A percentile compares a stretch with the other conserved stretches of the same genome.
These are phyloP conservation scores for Clonostachys rosea DNA, from an alignment of 2,329 filamentous ascomycete genomes.

Conservation along the genomic window DNA sequence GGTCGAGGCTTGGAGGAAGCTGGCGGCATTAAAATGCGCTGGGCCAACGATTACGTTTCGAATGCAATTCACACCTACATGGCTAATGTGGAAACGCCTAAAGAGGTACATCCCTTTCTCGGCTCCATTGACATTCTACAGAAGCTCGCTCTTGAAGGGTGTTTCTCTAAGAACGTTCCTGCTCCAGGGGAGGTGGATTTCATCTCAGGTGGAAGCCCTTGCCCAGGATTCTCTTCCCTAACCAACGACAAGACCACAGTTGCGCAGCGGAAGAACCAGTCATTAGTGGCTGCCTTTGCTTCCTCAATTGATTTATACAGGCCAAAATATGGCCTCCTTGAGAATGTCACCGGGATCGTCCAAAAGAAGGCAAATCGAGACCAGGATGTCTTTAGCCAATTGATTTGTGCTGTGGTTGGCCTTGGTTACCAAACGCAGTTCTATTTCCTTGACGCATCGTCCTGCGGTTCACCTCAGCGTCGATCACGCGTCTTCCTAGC, in stretches of 20 bases:
- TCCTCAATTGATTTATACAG: constrained; percentile 71
- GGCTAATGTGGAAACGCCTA: constrained; percentile 50
- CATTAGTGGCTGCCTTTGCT: constrained; percentile 71
- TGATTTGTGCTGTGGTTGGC: constrained; percentile 68
- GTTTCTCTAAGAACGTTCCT: constrained; percentile 40
- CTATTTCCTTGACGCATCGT: constrained; percentile 65
- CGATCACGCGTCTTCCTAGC: constrained; percentile 66
- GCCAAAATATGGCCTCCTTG: constrained; percentile 69
- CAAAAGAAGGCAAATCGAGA: constrained; percentile 34
- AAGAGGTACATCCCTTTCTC: constrained; percentile 49
- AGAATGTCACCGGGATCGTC: constrained; percentile 71
- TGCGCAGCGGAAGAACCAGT: constrained; percentile 63
- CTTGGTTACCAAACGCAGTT: constrained; percentile 73
- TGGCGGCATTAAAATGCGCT: constrained; percentile 58
- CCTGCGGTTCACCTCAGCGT: constrained; percentile 60
- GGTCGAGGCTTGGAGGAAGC: constrained; percentile 73
- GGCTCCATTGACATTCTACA: constrained; percentile 72
- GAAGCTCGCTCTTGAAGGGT: constrained; percentile 44
- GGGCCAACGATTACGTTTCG: constrained; percentile 62
- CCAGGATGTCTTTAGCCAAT: constrained; percentile 67
- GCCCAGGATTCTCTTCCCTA: constrained; percentile 67
- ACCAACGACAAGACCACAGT: constrained; percentile 53
- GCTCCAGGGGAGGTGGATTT: constrained; percentile 60
- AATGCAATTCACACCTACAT: constrained; percentile 68
- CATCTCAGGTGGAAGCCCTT: constrained; percentile 71